Base-by-base conservation (phyloP, 1,284 basidiomycete species). In the Austroboletus sp. region DNA sequence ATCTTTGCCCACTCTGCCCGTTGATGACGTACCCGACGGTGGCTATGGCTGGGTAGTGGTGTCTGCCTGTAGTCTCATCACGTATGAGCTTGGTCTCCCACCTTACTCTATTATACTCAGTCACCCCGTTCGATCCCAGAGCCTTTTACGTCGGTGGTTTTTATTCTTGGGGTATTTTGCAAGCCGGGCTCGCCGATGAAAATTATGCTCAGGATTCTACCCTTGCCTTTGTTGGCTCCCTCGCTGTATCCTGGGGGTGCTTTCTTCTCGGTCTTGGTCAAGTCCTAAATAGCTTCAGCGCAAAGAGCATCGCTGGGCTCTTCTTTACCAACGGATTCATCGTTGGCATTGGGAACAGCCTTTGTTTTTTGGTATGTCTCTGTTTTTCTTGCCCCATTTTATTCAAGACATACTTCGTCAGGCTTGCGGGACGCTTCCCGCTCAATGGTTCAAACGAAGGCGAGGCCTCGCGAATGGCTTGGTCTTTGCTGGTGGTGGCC, bases 381-480 rank as follows among this genome's bases (percentile, higher is more conserved):
- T 35, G 11, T 21, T 35, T 35, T 19, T 35, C 17, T 35, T 35
- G 17, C 15, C 35, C 31, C 15, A 12, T 7, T 9, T 34, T 40
- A 2, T 33, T 17, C 17, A 17, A 7, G 42, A 17, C 30, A 26
- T 16, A 26, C 2, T 19, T 32, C 17, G 6, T 26, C 31, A 66
- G 61, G 53, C 53, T 29, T 62, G 60, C 35, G 58, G 58, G 21
- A 56, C 60, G 10, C 58, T 62, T 25, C 63, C 63, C n/a, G 46
- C 61, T 0, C 67, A 68, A 48, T 68, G 65, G 50, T 66, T 69
- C 49, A 57, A 49, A 34, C 53, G 53, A 32, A 53, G 54, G 25
- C 57, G 60, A 2, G 66, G 66, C 17, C 52, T 66, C 3, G 63
- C 67, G 8, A 67, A 65, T 34, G 64, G 61, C n/a, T 44, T 66